Conservation (phyloP, 306 rosid species). For the Boehmeria nivea region DNA sequence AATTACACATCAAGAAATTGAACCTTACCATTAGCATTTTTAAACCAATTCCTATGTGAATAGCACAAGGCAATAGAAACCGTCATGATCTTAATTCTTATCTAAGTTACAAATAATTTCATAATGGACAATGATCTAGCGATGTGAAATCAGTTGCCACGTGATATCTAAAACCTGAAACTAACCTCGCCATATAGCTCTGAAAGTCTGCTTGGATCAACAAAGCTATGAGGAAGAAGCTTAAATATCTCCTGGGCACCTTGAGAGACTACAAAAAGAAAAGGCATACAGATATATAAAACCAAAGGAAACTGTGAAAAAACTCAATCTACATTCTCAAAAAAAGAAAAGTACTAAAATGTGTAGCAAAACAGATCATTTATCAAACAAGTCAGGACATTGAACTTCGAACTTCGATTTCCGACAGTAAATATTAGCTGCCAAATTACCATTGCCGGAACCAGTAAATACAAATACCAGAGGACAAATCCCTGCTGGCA, state of each 20-base stretch:
- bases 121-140: too few relatives aligned
- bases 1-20: background rate
- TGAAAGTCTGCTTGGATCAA: slow-evolving; percentile 60
- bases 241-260: slow-evolving; percentile 90
- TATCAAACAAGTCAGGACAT: too few relatives aligned
- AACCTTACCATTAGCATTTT: too few relatives aligned
- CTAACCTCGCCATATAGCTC: slow-evolving; percentile 48
- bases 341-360: background rate
- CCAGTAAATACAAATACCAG: slow-evolving; percentile 85
- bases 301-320: too few relatives aligned
- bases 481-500: slow-evolving; percentile 84
- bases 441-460: slow-evolving; percentile 74
- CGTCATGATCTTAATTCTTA: too few relatives aligned
- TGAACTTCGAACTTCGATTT: background rate
- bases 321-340: too few relatives aligned
- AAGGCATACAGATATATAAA: too few relatives aligned
- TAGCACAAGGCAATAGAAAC: background rate
- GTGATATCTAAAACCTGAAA: too few relatives aligned
- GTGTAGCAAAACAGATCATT: too few relatives aligned
- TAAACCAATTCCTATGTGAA: too few relatives aligned
- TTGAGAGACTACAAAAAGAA: slow-evolving; percentile 57
- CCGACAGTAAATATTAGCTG: background rate
- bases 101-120: too few relatives aligned
- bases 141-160: too few relatives aligned
- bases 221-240: slow-evolving; percentile 87